Percentiles rank a stretch among this genome's conserved stretches.
phyloP scores from a whole-genome alignment of 495 filamentous ascomycete species.

The Staphylotrichum tortipilum region DNA sequence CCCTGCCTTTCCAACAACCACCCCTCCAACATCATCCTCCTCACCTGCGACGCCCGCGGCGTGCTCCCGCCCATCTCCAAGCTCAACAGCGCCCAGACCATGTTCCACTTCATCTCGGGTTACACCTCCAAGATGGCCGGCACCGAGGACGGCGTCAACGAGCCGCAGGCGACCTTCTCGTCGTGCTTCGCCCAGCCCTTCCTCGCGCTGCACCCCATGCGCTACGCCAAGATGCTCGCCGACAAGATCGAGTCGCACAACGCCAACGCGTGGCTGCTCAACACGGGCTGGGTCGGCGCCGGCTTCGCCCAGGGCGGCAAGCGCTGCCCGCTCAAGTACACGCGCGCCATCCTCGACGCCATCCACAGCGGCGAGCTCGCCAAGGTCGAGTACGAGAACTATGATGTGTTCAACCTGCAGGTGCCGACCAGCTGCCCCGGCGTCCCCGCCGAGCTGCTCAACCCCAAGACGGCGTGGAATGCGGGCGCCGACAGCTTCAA shows the following conservation, averaged over 20 bases:
- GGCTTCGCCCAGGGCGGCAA: conserved; percentile 91
- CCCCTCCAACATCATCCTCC: conserved; percentile 93
- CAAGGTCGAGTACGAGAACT: conserved; percentile 84
- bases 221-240: conserved; percentile 94
- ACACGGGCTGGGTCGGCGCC: conserved; percentile 98
- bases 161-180: conserved; percentile 97
- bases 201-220: conserved; percentile 97
- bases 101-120: conserved; percentile 99
- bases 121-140: conserved; percentile 99
- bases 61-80: conserved; percentile 97
- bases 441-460: conserved; percentile 85
- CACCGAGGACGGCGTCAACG: conserved; percentile 91
- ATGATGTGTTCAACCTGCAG: conserved; percentile 91
- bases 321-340: conserved; percentile 98
- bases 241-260: conserved; percentile 95
- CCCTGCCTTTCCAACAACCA: conserved; percentile 81
- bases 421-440: conserved; percentile 80
- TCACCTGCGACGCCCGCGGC: conserved; percentile 96
- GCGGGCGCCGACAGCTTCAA: conserved; percentile 67
- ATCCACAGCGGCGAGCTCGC: conserved; percentile 95
- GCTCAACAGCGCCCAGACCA: conserved; percentile 89
- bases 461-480: conserved; percentile 89
- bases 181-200: conserved; percentile 99
- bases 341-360: conserved; percentile 92
- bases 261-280: conserved; percentile 95